Evolutionary conservation across 2,329 filamentous ascomycete species (phyloP).

Genomic region (Stagonosporopsis tanaceti): DNA sequence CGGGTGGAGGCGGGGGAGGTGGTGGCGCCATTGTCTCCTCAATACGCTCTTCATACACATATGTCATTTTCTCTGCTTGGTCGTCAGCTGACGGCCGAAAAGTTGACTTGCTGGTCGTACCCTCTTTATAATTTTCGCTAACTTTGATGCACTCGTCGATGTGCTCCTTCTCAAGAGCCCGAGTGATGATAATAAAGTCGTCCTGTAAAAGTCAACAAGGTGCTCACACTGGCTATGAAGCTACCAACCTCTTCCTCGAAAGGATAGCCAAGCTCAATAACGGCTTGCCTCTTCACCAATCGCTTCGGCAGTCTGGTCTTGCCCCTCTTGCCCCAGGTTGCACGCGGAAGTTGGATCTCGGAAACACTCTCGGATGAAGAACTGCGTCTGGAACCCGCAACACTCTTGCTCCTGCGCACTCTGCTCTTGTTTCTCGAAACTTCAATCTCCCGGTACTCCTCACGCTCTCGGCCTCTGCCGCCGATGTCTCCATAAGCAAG

Average conservation of each 20-base stretch:
- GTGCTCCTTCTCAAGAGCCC: constrained; percentile 86
- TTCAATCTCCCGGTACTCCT: constrained; percentile 60
- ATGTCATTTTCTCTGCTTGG: constrained; percentile 45
- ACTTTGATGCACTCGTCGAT: constrained; percentile 88
- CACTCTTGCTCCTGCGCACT: constrained; percentile 39
- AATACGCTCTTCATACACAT: constrained; percentile 44
- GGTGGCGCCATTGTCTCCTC: constrained; percentile 29
- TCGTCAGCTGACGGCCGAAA: constrained; percentile 2
- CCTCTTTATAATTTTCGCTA: constrained; percentile 74
- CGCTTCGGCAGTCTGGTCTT: constrained; percentile 87
- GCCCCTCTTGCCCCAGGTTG: constrained; percentile 67
- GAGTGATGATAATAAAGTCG: constrained; percentile 80
- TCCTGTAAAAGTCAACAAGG: constrained; percentile 63
- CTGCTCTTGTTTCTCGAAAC: constrained; percentile 56
- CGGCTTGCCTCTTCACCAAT: constrained; percentile 79
- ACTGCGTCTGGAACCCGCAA: constrained; percentile 44
- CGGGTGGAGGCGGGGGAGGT: constrained; percentile 34
- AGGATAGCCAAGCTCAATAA: constrained; percentile 85
- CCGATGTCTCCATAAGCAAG: constrained; percentile 62
- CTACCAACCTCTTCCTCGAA: constrained; percentile 80
- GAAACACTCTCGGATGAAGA: constrained; percentile 54
- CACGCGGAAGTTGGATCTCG: constrained; percentile 45
- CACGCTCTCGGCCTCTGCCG: constrained; percentile 39
- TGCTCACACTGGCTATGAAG: background rate
- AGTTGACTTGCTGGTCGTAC: constrained; percentile 38